Conservation (phyloP, 176 grass and related monocot species). For the Lolium perenne region DNA sequence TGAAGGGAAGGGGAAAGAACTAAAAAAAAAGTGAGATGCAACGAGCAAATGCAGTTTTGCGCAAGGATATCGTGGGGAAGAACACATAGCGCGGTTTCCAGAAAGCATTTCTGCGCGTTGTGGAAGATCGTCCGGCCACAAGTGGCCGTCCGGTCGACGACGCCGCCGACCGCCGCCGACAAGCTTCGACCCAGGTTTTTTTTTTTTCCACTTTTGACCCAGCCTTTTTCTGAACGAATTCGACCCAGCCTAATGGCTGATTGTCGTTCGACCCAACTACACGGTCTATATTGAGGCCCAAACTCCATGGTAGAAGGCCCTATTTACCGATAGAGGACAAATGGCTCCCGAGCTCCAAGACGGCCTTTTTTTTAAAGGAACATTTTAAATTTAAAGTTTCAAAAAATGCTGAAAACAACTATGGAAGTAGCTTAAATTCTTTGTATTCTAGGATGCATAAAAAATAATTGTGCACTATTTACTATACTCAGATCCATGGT, state of each 20-base stretch:
- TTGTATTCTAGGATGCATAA: too few relatives aligned
- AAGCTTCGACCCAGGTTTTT: background rate
- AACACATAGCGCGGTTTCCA: background rate
- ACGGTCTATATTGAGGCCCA: background rate
- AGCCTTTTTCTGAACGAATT: background rate
- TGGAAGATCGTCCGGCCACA: background rate
- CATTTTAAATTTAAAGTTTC: too few relatives aligned
- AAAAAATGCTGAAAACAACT: too few relatives aligned
- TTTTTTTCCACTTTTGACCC: background rate
- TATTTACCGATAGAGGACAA: too few relatives aligned
- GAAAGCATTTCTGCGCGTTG: background rate
- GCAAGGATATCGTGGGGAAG: background rate
- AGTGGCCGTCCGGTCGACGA: background rate
- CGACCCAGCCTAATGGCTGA: background rate
- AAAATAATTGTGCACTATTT: too few relatives aligned
- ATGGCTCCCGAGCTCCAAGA: too few relatives aligned
- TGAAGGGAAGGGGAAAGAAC: background rate
- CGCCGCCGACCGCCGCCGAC: background rate
- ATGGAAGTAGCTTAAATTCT: too few relatives aligned
- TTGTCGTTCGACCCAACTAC: background rate
- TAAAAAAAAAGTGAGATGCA: background rate
- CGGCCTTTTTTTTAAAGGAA: too few relatives aligned
- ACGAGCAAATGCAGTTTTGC: background rate
- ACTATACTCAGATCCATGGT: too few relatives aligned
- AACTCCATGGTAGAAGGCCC: background rate